Percentiles rank a stretch among this genome's conserved stretches.
These are phyloP conservation scores for Abortiporus biennis DNA, from an alignment of 1,284 basidiomycete genomes.

Conservation along the genomic window DNA sequence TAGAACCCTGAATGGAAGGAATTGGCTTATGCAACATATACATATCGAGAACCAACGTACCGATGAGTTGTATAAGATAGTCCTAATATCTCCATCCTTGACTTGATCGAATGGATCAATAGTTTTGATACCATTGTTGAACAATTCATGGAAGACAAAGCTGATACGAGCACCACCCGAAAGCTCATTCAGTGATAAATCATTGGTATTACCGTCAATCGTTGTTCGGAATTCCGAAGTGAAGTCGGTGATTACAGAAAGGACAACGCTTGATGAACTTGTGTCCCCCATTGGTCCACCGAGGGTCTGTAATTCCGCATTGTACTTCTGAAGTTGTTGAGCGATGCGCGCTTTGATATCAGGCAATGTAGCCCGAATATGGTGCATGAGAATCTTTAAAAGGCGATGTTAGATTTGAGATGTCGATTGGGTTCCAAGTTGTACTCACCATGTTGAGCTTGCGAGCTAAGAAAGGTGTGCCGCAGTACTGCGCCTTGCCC, in stretches of 20 bases:
- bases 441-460: slow-evolving; percentile 87
- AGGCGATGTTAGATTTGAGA: neutral
- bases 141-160: slow-evolving; percentile 98
- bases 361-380: slow-evolving; percentile 92
- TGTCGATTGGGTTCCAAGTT: neutral
- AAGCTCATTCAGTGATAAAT: slow-evolving; percentile 90
- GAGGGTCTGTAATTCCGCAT: slow-evolving; percentile 76
- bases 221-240: slow-evolving; percentile 93
- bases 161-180: slow-evolving; percentile 96
- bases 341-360: slow-evolving; percentile 95
- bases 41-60: slow-evolving; percentile 35
- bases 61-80: slow-evolving; percentile 94
- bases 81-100: slow-evolving; percentile 96
- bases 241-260: slow-evolving; percentile 97
- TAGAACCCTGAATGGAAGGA: slow-evolving; percentile 66
- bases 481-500: slow-evolving; percentile 92
- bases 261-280: slow-evolving; percentile 84
- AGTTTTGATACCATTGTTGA: slow-evolving; percentile 91
- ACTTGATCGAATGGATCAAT: slow-evolving; percentile 99
- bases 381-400: slow-evolving; percentile 90
- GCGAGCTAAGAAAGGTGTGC: slow-evolving; percentile 94
- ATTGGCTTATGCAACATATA: neutral
- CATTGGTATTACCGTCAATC: slow-evolving; percentile 96
- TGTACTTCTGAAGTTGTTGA: slow-evolving; percentile 84
- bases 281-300: slow-evolving; percentile 85